phyloP scores from a whole-genome alignment of 225 moss, liverwort and hornwort genomes.

The Bryoerythrophyllum caledonicum region DNA sequence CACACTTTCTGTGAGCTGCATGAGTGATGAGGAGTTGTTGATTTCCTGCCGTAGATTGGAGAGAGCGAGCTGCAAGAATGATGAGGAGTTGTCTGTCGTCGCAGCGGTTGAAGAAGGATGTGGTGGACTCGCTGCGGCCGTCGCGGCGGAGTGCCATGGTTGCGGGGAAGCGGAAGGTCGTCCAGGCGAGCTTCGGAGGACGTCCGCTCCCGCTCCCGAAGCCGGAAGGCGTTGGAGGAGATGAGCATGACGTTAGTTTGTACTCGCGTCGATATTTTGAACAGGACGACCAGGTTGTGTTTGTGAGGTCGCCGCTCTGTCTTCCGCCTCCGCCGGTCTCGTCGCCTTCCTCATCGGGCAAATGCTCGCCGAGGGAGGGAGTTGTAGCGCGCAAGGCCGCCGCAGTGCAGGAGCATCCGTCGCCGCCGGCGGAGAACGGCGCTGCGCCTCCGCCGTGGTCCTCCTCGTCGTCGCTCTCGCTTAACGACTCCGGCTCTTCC shows the following conservation, averaged over 20 bases:
- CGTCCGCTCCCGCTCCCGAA: constrained; percentile 42
- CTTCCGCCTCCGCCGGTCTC: constrained; percentile 33
- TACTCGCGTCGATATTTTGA: background rate
- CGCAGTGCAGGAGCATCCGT: constrained; percentile 34
- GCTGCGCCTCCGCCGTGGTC: constrained; percentile 27
- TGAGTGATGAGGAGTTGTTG: too few species aligned
- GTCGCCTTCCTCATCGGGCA: constrained; percentile 29
- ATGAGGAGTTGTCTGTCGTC: constrained; percentile 46
- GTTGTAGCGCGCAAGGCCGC: background rate
- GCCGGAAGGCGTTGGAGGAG: constrained; percentile 14
- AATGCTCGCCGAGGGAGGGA: constrained; percentile 25
- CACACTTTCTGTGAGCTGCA: too few species aligned
- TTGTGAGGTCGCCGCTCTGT: background rate
- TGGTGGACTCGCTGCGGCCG: constrained; percentile 31
- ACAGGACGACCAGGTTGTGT: constrained; percentile 14
- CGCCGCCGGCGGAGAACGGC: constrained; percentile 16
- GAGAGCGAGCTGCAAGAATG: background rate
- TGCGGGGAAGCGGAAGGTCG: constrained; percentile 11
- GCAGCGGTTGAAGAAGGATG: constrained; percentile 32
- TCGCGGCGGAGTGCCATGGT: background rate
- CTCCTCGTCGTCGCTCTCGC: constrained; percentile 32
- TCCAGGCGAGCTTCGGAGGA: constrained; percentile 37
- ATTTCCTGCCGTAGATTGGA: too few species aligned
- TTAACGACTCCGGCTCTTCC: constrained; percentile 6
- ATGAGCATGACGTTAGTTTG: background rate